Evolutionary conservation across 345 rosid species (phyloP).

Genomic region (Turritis glabra): DNA sequence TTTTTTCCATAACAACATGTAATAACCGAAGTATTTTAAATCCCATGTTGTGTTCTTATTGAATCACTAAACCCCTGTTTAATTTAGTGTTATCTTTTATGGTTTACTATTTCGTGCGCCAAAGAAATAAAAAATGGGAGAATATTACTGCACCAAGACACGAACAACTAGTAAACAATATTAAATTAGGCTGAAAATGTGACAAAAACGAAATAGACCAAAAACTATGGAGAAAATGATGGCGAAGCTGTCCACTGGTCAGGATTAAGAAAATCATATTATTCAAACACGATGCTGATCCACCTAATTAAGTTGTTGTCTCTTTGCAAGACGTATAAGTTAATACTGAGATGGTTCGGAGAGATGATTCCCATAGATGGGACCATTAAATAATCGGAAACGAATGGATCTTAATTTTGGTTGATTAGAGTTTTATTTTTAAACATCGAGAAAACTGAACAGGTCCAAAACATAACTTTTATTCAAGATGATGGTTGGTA

Average conservation of each 20-base stretch:
- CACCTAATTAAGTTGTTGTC: not conserved
- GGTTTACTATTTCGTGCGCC: not conserved
- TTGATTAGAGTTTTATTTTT: too few species aligned
- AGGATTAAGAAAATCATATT: not conserved
- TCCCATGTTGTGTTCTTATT: not conserved
- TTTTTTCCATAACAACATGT: too few species aligned
- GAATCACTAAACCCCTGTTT: not conserved
- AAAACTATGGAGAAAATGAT: conserved; percentile 12
- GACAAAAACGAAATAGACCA: conserved; percentile 1
- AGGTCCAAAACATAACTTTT: too few species aligned
- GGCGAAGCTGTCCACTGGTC: conserved; percentile 10
- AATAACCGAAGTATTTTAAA: not conserved
- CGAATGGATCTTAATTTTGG: too few species aligned
- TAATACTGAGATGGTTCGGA: not conserved
- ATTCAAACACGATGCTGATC: not conserved
- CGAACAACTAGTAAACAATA: conserved; percentile 2
- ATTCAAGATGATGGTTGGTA: not conserved
- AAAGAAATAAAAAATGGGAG: not conserved
- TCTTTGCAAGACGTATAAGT: not conserved
- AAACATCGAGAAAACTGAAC: too few species aligned
- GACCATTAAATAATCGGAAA: not conserved
- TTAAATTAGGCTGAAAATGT: conserved; percentile 12
- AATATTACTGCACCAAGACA: conserved; percentile 3
- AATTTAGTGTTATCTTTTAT: not conserved
- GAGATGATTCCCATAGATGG: not conserved